Conservation (phyloP, 352 stramenopile genomes). For the Pythium volutum region DNA sequence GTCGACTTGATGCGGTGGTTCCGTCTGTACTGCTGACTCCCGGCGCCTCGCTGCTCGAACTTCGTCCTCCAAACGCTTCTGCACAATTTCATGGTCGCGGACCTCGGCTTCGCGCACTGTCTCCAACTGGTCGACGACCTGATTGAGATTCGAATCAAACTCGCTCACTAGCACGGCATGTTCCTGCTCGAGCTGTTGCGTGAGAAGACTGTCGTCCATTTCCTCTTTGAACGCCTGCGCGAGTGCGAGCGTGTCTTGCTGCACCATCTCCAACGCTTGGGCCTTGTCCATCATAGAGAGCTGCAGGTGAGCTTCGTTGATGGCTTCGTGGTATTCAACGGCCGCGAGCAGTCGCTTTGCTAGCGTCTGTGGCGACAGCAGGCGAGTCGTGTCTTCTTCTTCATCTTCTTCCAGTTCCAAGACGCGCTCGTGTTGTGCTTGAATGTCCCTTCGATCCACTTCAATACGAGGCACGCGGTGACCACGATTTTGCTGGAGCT, state of each 20-base stretch:
- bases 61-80: constrained; percentile 20
- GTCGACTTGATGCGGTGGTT: constrained; percentile 27
- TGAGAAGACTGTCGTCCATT: constrained; percentile 41
- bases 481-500: background rate
- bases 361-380: constrained; percentile 49
- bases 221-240: constrained; percentile 68
- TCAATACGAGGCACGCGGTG: constrained; percentile 8
- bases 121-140: constrained; percentile 41
- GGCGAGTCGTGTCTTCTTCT: constrained; percentile 10
- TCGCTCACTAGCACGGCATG: constrained; percentile 42
- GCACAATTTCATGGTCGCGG: constrained; percentile 16
- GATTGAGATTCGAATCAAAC: constrained; percentile 48
- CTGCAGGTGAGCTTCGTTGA: constrained; percentile 61
- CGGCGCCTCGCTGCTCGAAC: constrained; percentile 31
- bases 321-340: constrained; percentile 65
- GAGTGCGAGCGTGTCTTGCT: constrained; percentile 47
- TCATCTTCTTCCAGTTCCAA: constrained; percentile 19
- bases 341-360: constrained; percentile 50
- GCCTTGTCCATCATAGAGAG: constrained; percentile 56
- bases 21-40: constrained; percentile 55
- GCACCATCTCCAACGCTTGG: constrained; percentile 46
- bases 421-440: constrained; percentile 1
- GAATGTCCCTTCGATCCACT: constrained; percentile 16
- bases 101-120: constrained; percentile 33
- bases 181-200: constrained; percentile 49